Conservation (phyloP, 1,284 basidiomycete species). For the Moesziomyces aphidis region DNA sequence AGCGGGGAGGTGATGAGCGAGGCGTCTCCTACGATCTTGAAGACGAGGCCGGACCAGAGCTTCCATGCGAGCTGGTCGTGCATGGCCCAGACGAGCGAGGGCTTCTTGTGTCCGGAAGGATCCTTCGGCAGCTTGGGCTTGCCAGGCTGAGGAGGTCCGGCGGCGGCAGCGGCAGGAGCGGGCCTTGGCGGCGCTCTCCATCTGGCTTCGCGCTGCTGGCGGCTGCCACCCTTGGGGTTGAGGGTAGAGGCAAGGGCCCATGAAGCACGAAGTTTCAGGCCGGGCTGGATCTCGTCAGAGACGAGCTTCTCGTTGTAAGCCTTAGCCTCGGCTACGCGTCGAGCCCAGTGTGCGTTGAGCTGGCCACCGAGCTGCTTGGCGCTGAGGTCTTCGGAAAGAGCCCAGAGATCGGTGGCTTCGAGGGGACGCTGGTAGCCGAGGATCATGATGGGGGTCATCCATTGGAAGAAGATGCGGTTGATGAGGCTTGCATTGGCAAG, state of each 20-base stretch:
- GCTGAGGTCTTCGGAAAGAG: conserved; percentile 74
- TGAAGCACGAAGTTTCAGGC: conserved; percentile 71
- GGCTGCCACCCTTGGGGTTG: conserved; percentile 38
- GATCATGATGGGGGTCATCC: conserved; percentile 80
- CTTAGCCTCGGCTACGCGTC: conserved; percentile 74
- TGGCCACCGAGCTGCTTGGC: conserved; percentile 74
- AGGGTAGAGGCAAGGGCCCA: conserved; percentile 71
- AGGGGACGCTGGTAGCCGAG: conserved; percentile 80
- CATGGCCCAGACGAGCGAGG: conserved; percentile 80
- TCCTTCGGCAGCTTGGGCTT: conserved; percentile 27
- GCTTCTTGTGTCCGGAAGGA: conserved; percentile 60
- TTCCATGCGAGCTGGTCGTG: conserved; percentile 84
- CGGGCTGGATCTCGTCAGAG: conserved; percentile 76
- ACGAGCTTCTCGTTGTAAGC: conserved; percentile 79
- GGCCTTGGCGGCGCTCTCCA: conserved; percentile 56
- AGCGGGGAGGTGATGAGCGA: conserved; percentile 62
- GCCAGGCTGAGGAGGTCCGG: conserved; percentile 27
- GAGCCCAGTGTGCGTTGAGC: conserved; percentile 76
- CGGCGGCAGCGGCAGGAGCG: conserved; percentile 14
- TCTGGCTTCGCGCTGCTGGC: conserved; percentile 48
- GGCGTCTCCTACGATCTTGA: conserved; percentile 71
- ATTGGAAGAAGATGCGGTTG: conserved; percentile 74
- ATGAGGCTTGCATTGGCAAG: conserved; percentile 73
- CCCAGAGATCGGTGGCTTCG: conserved; percentile 85
- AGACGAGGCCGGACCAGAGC: conserved; percentile 82